Conservation (phyloP, 192 early-diverging fungal genomes). For the Phycomyces nitens region DNA sequence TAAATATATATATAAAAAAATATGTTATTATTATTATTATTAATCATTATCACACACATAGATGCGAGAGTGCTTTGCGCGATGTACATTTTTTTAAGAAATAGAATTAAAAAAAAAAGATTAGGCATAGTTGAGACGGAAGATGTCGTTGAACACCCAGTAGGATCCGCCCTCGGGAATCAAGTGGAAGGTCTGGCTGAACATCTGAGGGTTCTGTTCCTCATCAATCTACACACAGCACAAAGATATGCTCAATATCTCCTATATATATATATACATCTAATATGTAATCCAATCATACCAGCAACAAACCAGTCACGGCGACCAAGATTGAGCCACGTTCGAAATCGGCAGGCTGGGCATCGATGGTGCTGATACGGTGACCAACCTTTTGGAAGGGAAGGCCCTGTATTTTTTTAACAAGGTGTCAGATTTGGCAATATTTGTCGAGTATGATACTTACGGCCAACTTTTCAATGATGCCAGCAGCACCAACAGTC, state of each 20-base stretch:
- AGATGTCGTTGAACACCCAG: constrained; percentile 86
- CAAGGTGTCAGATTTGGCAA: too few species aligned
- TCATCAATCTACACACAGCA: constrained; percentile 60
- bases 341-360: constrained; percentile 67
- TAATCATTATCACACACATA: too few species aligned
- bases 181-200: constrained; percentile 86
- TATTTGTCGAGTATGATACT: too few species aligned
- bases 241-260: constrained; percentile 1
- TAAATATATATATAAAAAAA: too few species aligned
- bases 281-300: constrained; percentile 40
- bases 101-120: too few species aligned
- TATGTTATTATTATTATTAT: too few species aligned
- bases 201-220: constrained; percentile 76
- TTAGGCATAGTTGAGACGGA: constrained; percentile 76
- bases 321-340: constrained; percentile 65
- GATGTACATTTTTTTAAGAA: too few species aligned
- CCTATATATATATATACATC: too few species aligned
- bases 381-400: constrained; percentile 77
- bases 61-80: too few species aligned
- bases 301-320: constrained; percentile 87
- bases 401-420: constrained; percentile 57
- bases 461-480: constrained; percentile 80
- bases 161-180: constrained; percentile 63
- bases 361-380: constrained; percentile 73
- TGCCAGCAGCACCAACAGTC: constrained; percentile 53